Base-by-base conservation (phyloP, 805 yeast species). In the Hanseniaspora valbyensis region DNA sequence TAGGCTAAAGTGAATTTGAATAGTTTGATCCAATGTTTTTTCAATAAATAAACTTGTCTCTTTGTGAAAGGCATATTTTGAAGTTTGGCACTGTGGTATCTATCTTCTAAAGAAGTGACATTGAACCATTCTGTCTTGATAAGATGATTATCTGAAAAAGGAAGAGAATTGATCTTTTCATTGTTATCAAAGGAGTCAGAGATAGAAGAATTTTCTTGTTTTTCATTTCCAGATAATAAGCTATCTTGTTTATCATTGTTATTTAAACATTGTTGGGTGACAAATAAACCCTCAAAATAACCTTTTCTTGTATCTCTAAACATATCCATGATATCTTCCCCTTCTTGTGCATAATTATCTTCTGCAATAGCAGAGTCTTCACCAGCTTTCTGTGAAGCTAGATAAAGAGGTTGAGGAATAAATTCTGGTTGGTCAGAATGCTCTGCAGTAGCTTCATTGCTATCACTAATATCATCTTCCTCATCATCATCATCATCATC, bases 1-100 rank as follows among this genome's bases (percentile, higher is more conserved):
- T 67, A 72, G 0, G 75, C 73, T 2, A 71, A 18, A 45, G 63
- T 64, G 19, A 64, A 67, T 53, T 69, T 71, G 24, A 60, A 28
- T 6, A 59, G 56, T 9, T 22, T 39, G 8, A 10, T 29, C 18
- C 39, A 18, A 9, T 44, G 25, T 16, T 39, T 57, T 12, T 59
- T 32, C 10, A 29, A 8, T 16, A 38, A 24, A 4, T 21, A 2
- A 12, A 38, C 10, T 13, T 39, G 43, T 26, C 40, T 28, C 10
- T 29, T 19, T 4, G 18, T 5, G 21, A 45, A 38, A 12, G 50
- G 7, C 18, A 49, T 8, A 5, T 42, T 14, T 6, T 5, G 7
- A 16, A 14, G 21, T 7, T 18, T 14, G 4, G 39, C 6, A 19
- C 7, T 7, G 8, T 34, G 39, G 39, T 34, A 16, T 7, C 12